Conservation (phyloP, 257 asterid genomes). For the Striga asiatica region DNA sequence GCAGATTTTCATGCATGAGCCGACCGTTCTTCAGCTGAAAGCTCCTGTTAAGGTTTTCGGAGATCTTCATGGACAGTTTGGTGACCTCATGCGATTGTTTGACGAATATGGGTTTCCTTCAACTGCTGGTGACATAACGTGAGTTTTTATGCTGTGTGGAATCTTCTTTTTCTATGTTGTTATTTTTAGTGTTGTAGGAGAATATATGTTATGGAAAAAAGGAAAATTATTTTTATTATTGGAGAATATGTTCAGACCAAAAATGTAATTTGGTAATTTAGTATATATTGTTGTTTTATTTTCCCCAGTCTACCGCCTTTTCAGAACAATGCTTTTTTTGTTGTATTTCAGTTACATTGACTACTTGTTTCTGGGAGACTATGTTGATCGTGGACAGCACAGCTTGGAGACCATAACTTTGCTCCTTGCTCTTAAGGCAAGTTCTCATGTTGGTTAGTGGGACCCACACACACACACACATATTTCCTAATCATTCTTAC, state of each 20-base stretch:
- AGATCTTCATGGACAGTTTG: conserved; percentile 99
- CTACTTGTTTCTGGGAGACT: conserved; percentile 95
- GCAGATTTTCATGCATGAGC: conserved; percentile 96
- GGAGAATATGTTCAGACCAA: too few species aligned
- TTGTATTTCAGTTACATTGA: conserved; percentile 77
- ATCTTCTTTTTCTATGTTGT: neutral
- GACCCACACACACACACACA: too few species aligned
- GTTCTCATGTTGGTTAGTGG: neutral
- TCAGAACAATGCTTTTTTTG: too few species aligned
- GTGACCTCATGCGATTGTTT: conserved; percentile 93
- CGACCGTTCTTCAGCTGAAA: conserved; percentile 92
- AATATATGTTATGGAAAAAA: neutral
- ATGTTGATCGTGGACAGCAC: conserved; percentile 99
- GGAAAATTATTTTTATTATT: too few species aligned
- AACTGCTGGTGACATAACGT: conserved; percentile 98
- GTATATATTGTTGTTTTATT: too few species aligned
- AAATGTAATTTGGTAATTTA: too few species aligned
- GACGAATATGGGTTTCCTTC: conserved; percentile 99
- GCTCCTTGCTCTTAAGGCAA: conserved; percentile 94
- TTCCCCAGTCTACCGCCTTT: too few species aligned
- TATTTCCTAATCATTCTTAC: neutral
- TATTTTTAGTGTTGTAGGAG: neutral
- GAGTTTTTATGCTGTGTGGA: conserved; percentile 25
- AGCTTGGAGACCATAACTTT: conserved; percentile 98
- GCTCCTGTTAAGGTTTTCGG: conserved; percentile 98